phyloP scores from a whole-genome alignment of 2,329 filamentous ascomycete genomes.

The Clonostachys solani region DNA sequence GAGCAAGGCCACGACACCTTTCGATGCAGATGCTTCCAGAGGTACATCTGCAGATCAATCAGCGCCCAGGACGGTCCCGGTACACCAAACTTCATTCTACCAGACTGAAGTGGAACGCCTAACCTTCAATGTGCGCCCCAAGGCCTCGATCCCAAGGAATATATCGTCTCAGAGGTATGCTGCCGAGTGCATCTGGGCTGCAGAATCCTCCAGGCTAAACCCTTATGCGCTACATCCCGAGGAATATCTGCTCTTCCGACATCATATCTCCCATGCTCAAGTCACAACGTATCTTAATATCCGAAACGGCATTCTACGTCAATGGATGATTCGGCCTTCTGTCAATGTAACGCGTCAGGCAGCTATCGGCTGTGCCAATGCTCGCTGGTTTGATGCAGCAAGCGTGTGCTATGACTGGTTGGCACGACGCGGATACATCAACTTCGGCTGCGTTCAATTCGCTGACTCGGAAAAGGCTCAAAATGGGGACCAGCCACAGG shows the following conservation, averaged over 20 bases:
- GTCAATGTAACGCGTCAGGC: conserved; percentile 78
- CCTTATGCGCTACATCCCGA: conserved; percentile 83
- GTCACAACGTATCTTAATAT: conserved; percentile 96
- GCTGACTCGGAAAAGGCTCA: neutral
- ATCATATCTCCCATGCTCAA: conserved; percentile 81
- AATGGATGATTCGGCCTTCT: conserved; percentile 87
- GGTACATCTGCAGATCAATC: neutral
- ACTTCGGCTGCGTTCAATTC: conserved; percentile 85
- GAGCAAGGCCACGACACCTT: conserved; percentile 61
- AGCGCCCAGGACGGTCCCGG: neutral
- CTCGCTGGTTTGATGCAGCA: conserved; percentile 84
- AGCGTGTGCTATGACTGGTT: conserved; percentile 92
- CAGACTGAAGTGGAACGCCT: conserved; percentile 24
- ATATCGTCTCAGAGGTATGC: conserved; percentile 75
- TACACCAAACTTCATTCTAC: conserved; percentile 8
- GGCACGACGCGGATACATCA: conserved; percentile 86
- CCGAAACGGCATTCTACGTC: conserved; percentile 83
- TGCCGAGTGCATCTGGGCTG: conserved; percentile 85
- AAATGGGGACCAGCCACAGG: conserved; percentile 23
- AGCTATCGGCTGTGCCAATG: conserved; percentile 85
- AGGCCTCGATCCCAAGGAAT: conserved; percentile 77
- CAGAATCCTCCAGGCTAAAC: conserved; percentile 83
- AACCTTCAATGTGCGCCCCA: conserved; percentile 61
- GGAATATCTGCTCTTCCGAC: conserved; percentile 76
- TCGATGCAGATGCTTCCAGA: conserved; percentile 30